A percentile compares a stretch with the other conserved stretches of the same genome.
Evolutionary conservation across 805 yeast genomes (phyloP).

Genomic region (Metschnikowia corniflorae): DNA sequence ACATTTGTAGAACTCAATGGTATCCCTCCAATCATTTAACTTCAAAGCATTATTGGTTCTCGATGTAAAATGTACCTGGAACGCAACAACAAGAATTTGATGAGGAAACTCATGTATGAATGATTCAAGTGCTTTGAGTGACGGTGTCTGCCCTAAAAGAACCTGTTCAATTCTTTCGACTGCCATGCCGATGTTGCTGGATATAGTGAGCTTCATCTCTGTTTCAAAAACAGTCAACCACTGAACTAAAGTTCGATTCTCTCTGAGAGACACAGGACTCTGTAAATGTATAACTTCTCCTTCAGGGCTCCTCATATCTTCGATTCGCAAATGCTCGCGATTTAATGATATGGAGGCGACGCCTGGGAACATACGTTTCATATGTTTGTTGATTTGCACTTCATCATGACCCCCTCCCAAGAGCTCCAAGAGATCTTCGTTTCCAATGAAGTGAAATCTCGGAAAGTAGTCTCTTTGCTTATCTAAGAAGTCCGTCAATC

Average conservation of each 20-base stretch:
- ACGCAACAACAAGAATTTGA: constrained; percentile 53
- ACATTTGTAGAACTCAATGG: neutral
- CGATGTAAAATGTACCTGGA: constrained; percentile 57
- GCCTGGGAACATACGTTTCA: constrained; percentile 72
- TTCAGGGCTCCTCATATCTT: constrained; percentile 57
- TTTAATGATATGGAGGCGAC: constrained; percentile 42
- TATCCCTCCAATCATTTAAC: neutral
- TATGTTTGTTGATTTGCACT: constrained; percentile 49
- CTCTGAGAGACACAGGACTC: constrained; percentile 41
- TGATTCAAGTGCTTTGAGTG: constrained; percentile 6
- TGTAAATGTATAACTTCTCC: constrained; percentile 53
- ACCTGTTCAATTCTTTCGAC: constrained; percentile 14
- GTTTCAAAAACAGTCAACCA: constrained; percentile 63
- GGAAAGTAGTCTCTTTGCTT: constrained; percentile 74
- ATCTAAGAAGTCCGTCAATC: constrained; percentile 76
- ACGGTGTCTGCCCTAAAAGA: neutral
- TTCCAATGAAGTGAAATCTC: constrained; percentile 83
- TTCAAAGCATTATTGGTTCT: constrained; percentile 31
- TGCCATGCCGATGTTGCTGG: constrained; percentile 30
- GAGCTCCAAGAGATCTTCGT: constrained; percentile 81
- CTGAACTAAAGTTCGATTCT: constrained; percentile 46
- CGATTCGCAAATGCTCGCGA: constrained; percentile 29
- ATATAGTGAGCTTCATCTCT: constrained; percentile 48
- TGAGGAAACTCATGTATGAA: constrained; percentile 45
- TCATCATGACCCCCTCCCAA: constrained; percentile 62